phyloP scores from a whole-genome alignment of 306 rosid genomes.

The Hippophae gyantsensis region DNA sequence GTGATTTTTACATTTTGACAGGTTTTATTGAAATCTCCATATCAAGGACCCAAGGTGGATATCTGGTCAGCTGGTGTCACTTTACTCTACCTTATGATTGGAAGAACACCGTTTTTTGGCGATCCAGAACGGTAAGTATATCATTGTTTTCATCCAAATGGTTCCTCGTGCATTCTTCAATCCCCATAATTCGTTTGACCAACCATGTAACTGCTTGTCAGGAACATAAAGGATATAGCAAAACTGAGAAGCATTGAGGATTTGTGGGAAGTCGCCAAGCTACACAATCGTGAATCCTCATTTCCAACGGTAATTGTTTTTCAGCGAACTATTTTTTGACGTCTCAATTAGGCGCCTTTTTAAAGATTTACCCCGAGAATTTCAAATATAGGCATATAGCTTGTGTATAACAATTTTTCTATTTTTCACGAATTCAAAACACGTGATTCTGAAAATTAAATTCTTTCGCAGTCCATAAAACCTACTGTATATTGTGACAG shows the following conservation, averaged over 20 bases:
- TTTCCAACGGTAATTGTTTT: slow-evolving; percentile 39
- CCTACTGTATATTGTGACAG: slow-evolving; percentile 19
- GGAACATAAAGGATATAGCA: slow-evolving; percentile 52
- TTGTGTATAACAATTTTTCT: neutral
- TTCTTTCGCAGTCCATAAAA: neutral
- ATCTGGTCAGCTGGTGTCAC: slow-evolving; percentile 79
- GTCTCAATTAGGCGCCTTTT: too few species aligned
- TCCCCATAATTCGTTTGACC: slow-evolving; percentile 17
- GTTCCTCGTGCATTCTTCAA: neutral
- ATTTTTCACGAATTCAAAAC: neutral
- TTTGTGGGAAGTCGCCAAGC: slow-evolving; percentile 60
- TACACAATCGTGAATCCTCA: slow-evolving; percentile 49
- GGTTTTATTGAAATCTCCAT: slow-evolving; percentile 57
- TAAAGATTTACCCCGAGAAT: too few species aligned
- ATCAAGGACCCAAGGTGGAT: slow-evolving; percentile 64
- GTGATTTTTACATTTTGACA: slow-evolving; percentile 17
- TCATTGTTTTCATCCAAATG: neutral
- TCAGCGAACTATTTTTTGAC: neutral
- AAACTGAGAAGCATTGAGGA: slow-evolving; percentile 59
- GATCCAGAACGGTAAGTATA: slow-evolving; percentile 60
- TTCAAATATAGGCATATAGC: too few species aligned
- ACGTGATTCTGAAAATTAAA: neutral
- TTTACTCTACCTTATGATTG: slow-evolving; percentile 53
- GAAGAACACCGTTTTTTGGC: slow-evolving; percentile 55
- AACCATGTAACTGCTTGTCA: slow-evolving; percentile 17